Base-by-base conservation (phyloP, 805 yeast genomes). In the Saturnispora kantuleensis region DNA sequence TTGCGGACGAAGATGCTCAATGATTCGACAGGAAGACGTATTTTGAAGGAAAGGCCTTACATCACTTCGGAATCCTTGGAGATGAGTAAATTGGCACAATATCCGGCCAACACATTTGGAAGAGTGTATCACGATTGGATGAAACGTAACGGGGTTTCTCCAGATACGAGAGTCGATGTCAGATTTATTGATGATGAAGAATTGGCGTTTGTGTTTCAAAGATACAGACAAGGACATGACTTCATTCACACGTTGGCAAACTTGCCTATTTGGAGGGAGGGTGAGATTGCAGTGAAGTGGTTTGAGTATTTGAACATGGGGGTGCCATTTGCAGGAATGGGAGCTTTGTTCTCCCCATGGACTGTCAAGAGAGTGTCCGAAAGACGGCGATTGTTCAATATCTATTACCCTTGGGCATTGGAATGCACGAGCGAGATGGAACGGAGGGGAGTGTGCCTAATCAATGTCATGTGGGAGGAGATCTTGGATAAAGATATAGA, bases 181-280 rank as follows among this genome's bases (percentile, higher is more conserved):
- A 77, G 77, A 48, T 93, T 77, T 63, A 86, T 93, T 36, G 89
- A 85, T 50, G 88, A 93, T 58, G 89, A 85, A 37, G 94, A 87
- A 56, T 74, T 86, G 52, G 96, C 96, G 1, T 93, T 82, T 58
- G 82, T 90, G n/a, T 87, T 80, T 69, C 94, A 87, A 60, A 69
- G 98, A 54, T 93, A 90, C 60, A 75, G 98, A 43, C 97, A 93
- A 60, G 89, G 96, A 58, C 98, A 93, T 57, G 98, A 93, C 58
- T 93, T 93, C 57, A 90, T 88, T 59, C 98, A 93, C 59, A 85
- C 97, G 1, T 71, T 93, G 28, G 83, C 94, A 0, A 90, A 94
- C 12, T 70, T 86, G 41, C 97, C 97, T 0, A 84, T 89, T 39
- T 81, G 84, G 37, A 76, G 93, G 51, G 97, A 93, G 58, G 98